Evolutionary conservation across 768 basidiomycete species (phyloP), one percentile per base, ranked within the genome.

Genomic region (Sistotremastrum niveocremeum): DNA sequence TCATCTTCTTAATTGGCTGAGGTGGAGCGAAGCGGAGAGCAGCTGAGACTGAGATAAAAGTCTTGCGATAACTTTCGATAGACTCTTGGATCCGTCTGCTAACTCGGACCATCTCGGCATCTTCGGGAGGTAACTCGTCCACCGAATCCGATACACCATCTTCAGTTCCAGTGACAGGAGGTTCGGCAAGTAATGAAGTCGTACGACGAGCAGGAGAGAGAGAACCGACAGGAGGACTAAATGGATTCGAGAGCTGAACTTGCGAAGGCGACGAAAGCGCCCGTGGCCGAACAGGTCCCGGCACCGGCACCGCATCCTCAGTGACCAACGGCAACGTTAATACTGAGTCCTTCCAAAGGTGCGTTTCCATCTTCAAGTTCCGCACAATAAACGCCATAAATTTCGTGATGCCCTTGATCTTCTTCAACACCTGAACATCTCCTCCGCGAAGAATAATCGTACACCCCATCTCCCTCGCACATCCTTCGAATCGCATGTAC

Each of bases 401-500:
- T 31, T 88, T 72, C 9, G 90, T 87, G 44, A 98, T 84, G 57
- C 84, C 83, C 70, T 99, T 99, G 59, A 98, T 74, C 45, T 81
- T 81, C 44, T 74, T 73, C 46, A 99, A 65, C 0, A 78, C 86
- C 36, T 83, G 81, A 46, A 82, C 71, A 56, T 93, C 76, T 3
- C 77, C 91, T 7, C 95, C 95, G 38, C 95, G 76, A 40, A 99
- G 62, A 36, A 98, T 72, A 53, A 99, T 82, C 2, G 95, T 98
- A 52, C 91, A 97, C 0, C 93, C 93, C 74, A 88, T 84, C 51
- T 95, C 88, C 42, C 76, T 75, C 57, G 76, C 84, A 56, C 93
- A 95, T 2, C 94, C 94, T 62, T 99, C 95, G 56, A 99, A 98
- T 1, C 95, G 82, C 89, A 99, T 91, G 57, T 89, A 85, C 0